Base-by-base conservation (phyloP, 768 basidiomycete genomes). In the Rhizopogon sp. region DNA sequence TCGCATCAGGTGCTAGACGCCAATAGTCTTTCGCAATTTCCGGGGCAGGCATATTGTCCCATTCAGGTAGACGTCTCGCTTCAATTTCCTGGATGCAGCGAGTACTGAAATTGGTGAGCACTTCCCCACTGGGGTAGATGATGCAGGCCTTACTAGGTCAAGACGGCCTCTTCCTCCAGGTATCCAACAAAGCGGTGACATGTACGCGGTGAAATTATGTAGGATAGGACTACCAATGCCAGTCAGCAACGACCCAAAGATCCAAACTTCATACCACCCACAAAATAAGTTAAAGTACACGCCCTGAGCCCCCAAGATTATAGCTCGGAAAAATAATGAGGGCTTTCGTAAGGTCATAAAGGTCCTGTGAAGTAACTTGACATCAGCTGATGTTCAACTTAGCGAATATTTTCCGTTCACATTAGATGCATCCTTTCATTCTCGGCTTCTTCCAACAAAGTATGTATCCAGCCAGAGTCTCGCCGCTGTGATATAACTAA, bases 401-500 rank as follows among this genome's bases (percentile, higher is more conserved):
- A 52, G 39, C 29, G 39, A 57, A 50, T 39, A 50, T 39, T 53
- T 31, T 10, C 8, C 28, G 68, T 80, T 64, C 56, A 90, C 88
- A 95, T 89, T 51, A 95, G 77, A 69, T 96, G 93, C 91, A 97
- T 96, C 37, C 96, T 78, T 73, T 99, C 96, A 67, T 98, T 98
- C 66, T 98, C 93, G 11, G 94, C 93, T 74, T 97, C 96, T 66
- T 93, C 88, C 16, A 97, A 74, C 43, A 93, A 81, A 6, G 93
- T 95, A 67, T 94, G 91, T 59, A 97, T 97, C 93, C 93, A 94
- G 39, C 82, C 78, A 28, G 76, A 76, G 62, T 83, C 80, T 56
- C 80, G 76, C 61, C 75, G 71, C 76, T 82, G 58, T 54, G 41
- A 33, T 28, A 33, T 33, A 39, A 29, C 25, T 42, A 39, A 58